A percentile compares a stretch with the other conserved stretches of the same genome.
Evolutionary conservation across 2,329 filamentous ascomycete species (phyloP).

Genomic region (Colletotrichum sojae): DNA sequence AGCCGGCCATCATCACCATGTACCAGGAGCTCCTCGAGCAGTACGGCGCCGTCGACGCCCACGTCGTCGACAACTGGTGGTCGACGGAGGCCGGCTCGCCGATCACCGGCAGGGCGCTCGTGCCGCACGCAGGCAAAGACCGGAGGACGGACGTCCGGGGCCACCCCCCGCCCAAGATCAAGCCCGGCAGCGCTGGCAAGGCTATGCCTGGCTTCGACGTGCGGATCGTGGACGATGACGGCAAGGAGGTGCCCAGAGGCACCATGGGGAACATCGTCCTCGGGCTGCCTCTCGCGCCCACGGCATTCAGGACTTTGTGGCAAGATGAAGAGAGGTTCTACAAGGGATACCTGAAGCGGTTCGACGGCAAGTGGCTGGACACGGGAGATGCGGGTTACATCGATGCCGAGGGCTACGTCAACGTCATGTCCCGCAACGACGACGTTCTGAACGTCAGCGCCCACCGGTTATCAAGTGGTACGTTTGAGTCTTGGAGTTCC

Average conservation of each 20-base stretch:
- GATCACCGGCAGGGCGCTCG: slow-evolving; percentile 69
- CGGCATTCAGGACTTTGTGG: slow-evolving; percentile 89
- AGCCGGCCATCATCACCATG: slow-evolving; percentile 85
- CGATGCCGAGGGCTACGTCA: slow-evolving; percentile 78
- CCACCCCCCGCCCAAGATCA: slow-evolving; percentile 69
- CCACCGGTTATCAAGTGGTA: slow-evolving; percentile 89
- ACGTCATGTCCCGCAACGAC: slow-evolving; percentile 78
- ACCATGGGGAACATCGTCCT: slow-evolving; percentile 95
- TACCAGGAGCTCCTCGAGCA: slow-evolving; percentile 81
- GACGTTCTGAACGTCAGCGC: slow-evolving; percentile 98
- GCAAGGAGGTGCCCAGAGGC: slow-evolving; percentile 77
- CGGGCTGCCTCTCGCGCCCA: slow-evolving; percentile 84
- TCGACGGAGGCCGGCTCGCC: slow-evolving; percentile 72
- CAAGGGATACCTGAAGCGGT: slow-evolving; percentile 86
- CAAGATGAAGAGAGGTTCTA: slow-evolving; percentile 89
- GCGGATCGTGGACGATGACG: slow-evolving; percentile 84
- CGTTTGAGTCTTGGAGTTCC: slow-evolving; percentile 41
- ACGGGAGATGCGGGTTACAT: slow-evolving; percentile 93
- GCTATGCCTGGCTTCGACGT: slow-evolving; percentile 94
- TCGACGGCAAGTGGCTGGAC: slow-evolving; percentile 86
- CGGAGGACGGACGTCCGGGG: slow-evolving; percentile 59
- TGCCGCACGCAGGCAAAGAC: slow-evolving; percentile 71
- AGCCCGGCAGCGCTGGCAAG: slow-evolving; percentile 90
- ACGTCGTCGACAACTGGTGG: slow-evolving; percentile 74
- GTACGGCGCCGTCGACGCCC: slow-evolving; percentile 75